Conservation (phyloP, 1,284 basidiomycete species). For the Boletellus deceptivus region DNA sequence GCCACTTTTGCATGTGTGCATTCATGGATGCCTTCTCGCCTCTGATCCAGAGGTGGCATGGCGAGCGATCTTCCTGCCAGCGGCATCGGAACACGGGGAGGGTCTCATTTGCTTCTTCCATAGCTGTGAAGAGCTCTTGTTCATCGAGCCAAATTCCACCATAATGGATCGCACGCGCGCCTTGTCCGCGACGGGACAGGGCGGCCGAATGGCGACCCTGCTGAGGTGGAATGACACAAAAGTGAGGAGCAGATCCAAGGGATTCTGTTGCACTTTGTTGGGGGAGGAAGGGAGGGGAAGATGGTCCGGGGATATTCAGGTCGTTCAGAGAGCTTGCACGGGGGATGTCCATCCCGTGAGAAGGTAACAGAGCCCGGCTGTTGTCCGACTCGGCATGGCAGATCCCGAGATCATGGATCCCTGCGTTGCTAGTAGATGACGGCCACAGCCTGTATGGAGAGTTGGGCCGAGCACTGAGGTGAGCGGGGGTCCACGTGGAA, state of each 20-base stretch:
- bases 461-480: too few relatives aligned
- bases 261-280: too few relatives aligned
- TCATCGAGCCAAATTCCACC: conserved; percentile 11
- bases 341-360: too few relatives aligned
- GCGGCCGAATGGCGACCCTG: not conserved
- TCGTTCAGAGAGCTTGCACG: not conserved
- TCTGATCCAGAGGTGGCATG: conserved; percentile 18
- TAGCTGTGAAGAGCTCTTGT: conserved; percentile 10
- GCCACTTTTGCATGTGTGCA: conserved; percentile 20
- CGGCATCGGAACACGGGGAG: conserved; percentile 8
- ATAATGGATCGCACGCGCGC: conserved; percentile 6
- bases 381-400: too few relatives aligned
- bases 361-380: too few relatives aligned
- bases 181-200: not conserved
- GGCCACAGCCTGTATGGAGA: too few relatives aligned
- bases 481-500: too few relatives aligned
- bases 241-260: too few relatives aligned
- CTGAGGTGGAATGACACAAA: too few relatives aligned
- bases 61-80: conserved; percentile 11
- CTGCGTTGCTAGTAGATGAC: too few relatives aligned
- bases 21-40: conserved; percentile 20
- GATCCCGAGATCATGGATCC: too few relatives aligned
- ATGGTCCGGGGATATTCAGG: not conserved
- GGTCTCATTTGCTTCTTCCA: conserved; percentile 3
- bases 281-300: not conserved